These are phyloP conservation scores for Beauveria sp. DNA, from an alignment of 2,329 filamentous ascomycete genomes.

Conservation along the genomic window DNA sequence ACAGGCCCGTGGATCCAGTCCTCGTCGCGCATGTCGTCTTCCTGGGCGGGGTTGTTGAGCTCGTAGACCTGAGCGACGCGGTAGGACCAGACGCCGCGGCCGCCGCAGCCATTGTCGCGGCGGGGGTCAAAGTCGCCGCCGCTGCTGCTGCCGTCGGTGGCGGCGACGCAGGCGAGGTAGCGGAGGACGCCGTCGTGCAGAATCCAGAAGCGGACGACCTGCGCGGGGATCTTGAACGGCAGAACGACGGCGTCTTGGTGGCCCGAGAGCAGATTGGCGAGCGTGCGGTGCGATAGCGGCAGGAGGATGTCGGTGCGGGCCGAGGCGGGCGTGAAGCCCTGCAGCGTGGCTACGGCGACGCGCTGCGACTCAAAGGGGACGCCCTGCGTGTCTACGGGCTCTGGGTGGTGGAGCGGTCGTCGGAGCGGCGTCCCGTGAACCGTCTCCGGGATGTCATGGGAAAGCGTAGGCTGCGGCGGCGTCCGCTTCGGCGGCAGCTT, in stretches of 20 bases:
- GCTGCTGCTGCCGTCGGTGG: too few species aligned
- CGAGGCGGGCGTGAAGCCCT: constrained; percentile 39
- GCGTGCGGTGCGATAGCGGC: constrained; percentile 37
- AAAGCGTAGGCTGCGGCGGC: background rate
- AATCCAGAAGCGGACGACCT: constrained; percentile 55
- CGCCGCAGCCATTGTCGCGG: constrained; percentile 16
- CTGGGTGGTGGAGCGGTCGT: constrained; percentile 21
- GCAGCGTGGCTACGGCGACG: constrained; percentile 41
- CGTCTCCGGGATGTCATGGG: constrained; percentile 11
- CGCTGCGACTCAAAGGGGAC: constrained; percentile 38
- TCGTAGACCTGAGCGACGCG: constrained; percentile 44
- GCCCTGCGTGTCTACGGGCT: constrained; percentile 19
- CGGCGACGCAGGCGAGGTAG: constrained; percentile 51
- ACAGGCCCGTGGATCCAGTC: constrained; percentile 46
- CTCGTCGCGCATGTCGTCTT: constrained; percentile 43
- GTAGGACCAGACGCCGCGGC: constrained; percentile 20
- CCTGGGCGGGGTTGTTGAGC: constrained; percentile 49
- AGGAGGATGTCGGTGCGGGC: constrained; percentile 48
- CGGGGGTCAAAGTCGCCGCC: constrained; percentile 19
- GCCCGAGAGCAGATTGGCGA: constrained; percentile 42
- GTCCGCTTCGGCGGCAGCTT: background rate
- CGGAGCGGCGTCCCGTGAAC: constrained; percentile 15
- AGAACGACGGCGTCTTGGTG: constrained; percentile 48
- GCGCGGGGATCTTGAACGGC: constrained; percentile 45
- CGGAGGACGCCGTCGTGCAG: constrained; percentile 46